These are phyloP conservation scores for Alloteropsis semialata DNA, from an alignment of 176 grass and related monocot species.

Conservation along the genomic window DNA sequence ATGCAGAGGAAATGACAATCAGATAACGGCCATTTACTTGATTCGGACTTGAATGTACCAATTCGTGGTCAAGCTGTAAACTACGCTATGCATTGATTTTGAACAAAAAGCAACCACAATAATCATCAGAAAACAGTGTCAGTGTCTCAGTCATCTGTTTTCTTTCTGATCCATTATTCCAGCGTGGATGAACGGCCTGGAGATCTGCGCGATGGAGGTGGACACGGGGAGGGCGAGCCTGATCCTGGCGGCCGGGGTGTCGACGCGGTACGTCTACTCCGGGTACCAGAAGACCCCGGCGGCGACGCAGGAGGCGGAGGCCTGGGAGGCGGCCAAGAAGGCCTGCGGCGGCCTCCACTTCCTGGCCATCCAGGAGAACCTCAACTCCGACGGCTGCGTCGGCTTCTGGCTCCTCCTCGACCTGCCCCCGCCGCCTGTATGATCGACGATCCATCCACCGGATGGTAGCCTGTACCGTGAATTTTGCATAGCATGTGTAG, in stretches of 20 bases:
- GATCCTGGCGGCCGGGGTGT: constrained; percentile 71
- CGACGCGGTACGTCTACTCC: constrained; percentile 81
- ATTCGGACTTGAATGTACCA: not conserved
- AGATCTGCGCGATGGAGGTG: constrained; percentile 68
- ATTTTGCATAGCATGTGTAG: constrained; percentile 36
- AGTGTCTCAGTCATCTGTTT: no score
- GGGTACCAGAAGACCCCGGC: constrained; percentile 79
- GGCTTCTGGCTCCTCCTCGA: constrained; percentile 97
- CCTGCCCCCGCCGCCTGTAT: constrained; percentile 78
- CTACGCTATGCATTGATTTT: not conserved
- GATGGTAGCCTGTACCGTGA: not conserved
- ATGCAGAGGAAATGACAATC: not conserved
- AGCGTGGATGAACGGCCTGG: constrained; percentile 98
- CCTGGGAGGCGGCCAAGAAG: constrained; percentile 94
- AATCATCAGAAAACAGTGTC: no score
- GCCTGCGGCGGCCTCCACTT: constrained; percentile 84
- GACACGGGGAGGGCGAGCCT: constrained; percentile 61
- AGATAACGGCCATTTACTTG: not conserved
- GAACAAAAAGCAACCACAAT: no score
- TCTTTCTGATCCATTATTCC: not conserved
- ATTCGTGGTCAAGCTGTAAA: not conserved
- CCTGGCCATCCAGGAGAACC: constrained; percentile 80
- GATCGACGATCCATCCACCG: not conserved
- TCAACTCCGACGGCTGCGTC: constrained; percentile 80
- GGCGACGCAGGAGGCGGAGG: constrained; percentile 87